These are phyloP conservation scores for Aspergillus brunneoviolaceus DNA, from an alignment of 2,329 filamentous ascomycete species.

Conservation along the genomic window DNA sequence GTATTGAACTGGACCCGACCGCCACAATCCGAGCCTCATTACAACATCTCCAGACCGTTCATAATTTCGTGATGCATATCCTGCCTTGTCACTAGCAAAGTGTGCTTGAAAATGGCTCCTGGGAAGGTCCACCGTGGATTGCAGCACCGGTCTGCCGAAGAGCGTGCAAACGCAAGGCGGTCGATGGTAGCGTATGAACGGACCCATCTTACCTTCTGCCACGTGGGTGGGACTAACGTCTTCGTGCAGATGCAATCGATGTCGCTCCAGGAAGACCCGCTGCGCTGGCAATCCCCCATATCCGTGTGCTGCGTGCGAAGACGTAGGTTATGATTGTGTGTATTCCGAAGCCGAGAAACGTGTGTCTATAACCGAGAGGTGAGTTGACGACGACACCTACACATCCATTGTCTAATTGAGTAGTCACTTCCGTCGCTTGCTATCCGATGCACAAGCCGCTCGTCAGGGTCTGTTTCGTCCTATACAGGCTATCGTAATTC, in stretches of 20 bases:
- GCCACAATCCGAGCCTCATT: too few relatives aligned
- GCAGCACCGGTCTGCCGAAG: slow-evolving; percentile 18
- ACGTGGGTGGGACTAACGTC: background rate
- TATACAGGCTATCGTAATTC: background rate
- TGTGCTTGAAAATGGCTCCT: slow-evolving; percentile 8
- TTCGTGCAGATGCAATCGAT: slow-evolving; percentile 35
- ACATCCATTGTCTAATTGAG: slow-evolving; percentile 6
- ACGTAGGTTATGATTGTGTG: slow-evolving; percentile 32
- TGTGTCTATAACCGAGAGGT: slow-evolving; percentile 39
- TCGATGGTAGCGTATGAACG: slow-evolving; percentile 30
- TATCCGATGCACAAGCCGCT: slow-evolving; percentile 28
- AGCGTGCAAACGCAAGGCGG: slow-evolving; percentile 20
- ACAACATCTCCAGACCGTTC: too few relatives aligned
- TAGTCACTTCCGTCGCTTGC: slow-evolving; percentile 36
- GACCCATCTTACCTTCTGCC: background rate
- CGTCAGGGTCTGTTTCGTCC: slow-evolving; percentile 17
- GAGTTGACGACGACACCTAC: background rate
- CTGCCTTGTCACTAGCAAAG: too few relatives aligned
- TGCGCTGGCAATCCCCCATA: slow-evolving; percentile 36
- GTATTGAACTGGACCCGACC: too few relatives aligned
- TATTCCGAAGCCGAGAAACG: slow-evolving; percentile 40
- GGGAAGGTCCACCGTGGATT: slow-evolving; percentile 9
- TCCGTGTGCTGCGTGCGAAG: slow-evolving; percentile 37
- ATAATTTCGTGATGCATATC: too few relatives aligned
- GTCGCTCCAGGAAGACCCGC: slow-evolving; percentile 37